These are phyloP conservation scores for Colletotrichum sp. DNA, from an alignment of 2,329 filamentous ascomycete genomes.

Conservation along the genomic window DNA sequence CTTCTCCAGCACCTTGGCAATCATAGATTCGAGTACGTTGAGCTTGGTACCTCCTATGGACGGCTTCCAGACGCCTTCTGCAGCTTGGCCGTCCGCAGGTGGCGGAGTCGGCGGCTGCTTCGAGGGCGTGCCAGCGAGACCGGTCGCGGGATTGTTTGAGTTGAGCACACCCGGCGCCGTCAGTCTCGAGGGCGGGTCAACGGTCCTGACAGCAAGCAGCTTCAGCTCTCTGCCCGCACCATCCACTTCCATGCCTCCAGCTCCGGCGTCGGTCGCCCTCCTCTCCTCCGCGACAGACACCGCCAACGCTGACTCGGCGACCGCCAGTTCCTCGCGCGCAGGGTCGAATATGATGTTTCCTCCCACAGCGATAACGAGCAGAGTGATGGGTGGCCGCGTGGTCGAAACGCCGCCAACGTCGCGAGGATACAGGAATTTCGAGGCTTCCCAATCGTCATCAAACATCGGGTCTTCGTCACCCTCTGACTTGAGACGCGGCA, in stretches of 20 bases:
- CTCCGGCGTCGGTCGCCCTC: constrained; percentile 21
- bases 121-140: constrained; percentile 35
- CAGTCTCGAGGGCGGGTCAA: constrained; percentile 76
- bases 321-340: constrained; percentile 86
- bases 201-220: constrained; percentile 71
- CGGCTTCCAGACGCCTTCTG: constrained; percentile 84
- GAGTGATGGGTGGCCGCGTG: constrained; percentile 79
- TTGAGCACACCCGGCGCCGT: constrained; percentile 75
- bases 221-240: constrained; percentile 51
- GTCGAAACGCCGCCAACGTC: constrained; percentile 29
- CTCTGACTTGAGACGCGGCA: constrained; percentile 86
- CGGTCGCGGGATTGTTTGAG: constrained; percentile 61
- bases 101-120: constrained; percentile 44
- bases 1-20: constrained; percentile 76
- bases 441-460: constrained; percentile 95
- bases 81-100: constrained; percentile 57
- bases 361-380: constrained; percentile 86
- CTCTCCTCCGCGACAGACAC: constrained; percentile 72
- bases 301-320: constrained; percentile 88
- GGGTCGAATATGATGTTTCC: constrained; percentile 95
- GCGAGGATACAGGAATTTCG: constrained; percentile 76
- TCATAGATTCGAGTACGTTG: constrained; percentile 72
- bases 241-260: constrained; percentile 46
- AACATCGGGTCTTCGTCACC: constrained; percentile 96
- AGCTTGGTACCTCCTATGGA: constrained; percentile 84